Conservation (phyloP, 176 grass and related monocot species). For the Eleusine coracana region DNA sequence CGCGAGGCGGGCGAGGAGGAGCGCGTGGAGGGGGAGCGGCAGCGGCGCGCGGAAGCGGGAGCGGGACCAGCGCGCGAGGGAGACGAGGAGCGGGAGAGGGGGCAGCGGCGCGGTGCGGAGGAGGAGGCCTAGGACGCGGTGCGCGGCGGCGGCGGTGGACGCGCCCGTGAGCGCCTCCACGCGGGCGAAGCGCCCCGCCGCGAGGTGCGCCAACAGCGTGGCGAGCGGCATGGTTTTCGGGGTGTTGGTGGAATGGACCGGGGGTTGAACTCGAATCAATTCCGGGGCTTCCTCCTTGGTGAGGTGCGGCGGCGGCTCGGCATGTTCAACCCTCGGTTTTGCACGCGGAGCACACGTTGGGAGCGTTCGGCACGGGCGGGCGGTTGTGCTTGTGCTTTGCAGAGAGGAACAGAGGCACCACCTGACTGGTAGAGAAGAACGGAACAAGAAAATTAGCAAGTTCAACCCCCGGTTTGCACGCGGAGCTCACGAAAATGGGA, state of each 20-base stretch:
- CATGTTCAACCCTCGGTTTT: neutral
- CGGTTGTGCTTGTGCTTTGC: too few species aligned
- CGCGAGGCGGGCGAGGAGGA: slow-evolving; percentile 73
- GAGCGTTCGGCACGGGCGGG: too few species aligned
- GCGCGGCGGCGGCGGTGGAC: slow-evolving; percentile 45
- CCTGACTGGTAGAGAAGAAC: neutral
- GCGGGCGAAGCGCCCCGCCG: slow-evolving; percentile 42
- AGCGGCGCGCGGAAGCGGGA: slow-evolving; percentile 57
- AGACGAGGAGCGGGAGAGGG: slow-evolving; percentile 46
- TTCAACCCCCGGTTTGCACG: too few species aligned
- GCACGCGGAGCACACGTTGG: neutral
- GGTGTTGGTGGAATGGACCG: neutral
- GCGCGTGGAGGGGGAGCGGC: slow-evolving; percentile 62
- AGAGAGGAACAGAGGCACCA: too few species aligned
- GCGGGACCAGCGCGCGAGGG: slow-evolving; percentile 62
- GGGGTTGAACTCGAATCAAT: neutral
- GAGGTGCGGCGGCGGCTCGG: neutral
- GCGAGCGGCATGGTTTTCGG: slow-evolving; percentile 24
- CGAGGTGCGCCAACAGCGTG: slow-evolving; percentile 51
- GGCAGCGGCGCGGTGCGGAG: slow-evolving; percentile 44
- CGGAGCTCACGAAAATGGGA: too few species aligned
- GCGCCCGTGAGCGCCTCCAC: slow-evolving; percentile 53
- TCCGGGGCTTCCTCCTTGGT: neutral
- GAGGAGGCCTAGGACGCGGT: slow-evolving; percentile 55
- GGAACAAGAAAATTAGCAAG: neutral